Evolutionary conservation across 805 yeast genomes (phyloP).

Genomic region (Ogataea nakhonphanomensis): DNA sequence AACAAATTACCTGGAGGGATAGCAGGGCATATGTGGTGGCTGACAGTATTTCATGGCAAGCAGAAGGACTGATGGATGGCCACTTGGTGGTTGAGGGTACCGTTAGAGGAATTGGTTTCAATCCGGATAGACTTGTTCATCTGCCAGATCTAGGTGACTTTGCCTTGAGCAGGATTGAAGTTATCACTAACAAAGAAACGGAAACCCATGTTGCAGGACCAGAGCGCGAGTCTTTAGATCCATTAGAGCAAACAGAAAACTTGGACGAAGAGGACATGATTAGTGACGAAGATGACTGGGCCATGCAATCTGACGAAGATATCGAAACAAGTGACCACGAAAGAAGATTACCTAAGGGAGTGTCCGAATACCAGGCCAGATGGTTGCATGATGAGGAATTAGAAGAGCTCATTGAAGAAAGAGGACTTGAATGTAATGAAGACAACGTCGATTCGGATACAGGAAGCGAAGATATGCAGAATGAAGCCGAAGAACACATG

Average conservation of each 20-base stretch:
- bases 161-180: constrained; percentile 67
- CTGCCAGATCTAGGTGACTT: constrained; percentile 90
- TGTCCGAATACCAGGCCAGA: constrained; percentile 72
- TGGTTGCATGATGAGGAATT: constrained; percentile 68
- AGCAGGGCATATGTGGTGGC: constrained; percentile 85
- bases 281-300: constrained; percentile 36
- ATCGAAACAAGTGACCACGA: constrained; percentile 26
- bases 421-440: constrained; percentile 40
- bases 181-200: constrained; percentile 29
- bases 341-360: constrained; percentile 59
- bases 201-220: constrained; percentile 34
- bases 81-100: constrained; percentile 69
- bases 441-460: constrained; percentile 29
- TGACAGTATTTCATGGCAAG: constrained; percentile 50
- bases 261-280: constrained; percentile 35
- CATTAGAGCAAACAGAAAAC: constrained; percentile 50
- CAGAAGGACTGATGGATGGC: constrained; percentile 32
- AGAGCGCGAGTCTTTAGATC: constrained; percentile 56
- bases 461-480: constrained; percentile 42
- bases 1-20: constrained; percentile 87
- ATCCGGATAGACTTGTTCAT: constrained; percentile 74
- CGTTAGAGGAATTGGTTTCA: constrained; percentile 83
- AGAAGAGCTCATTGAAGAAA: constrained; percentile 38
- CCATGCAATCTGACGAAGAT: constrained; percentile 24
- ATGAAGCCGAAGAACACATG: constrained; percentile 54